A percentile compares a stretch with the other conserved stretches of the same genome.
Conservation (phyloP, 2,329 filamentous ascomycete genomes). For the Botrytis aclada region DNA sequence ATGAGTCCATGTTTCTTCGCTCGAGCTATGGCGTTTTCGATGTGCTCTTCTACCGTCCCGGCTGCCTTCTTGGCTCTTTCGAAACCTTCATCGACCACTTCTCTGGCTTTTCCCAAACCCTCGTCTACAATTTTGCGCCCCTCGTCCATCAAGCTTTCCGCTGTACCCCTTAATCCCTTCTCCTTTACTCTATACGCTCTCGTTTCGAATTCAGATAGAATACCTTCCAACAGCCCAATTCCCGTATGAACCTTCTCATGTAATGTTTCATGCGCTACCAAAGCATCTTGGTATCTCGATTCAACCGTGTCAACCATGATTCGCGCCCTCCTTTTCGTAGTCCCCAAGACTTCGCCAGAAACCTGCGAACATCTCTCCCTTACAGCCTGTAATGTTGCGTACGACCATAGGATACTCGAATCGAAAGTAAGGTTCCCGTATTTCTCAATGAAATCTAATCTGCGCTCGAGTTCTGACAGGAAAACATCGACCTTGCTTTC, state of each 20-base stretch:
- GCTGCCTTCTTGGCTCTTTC: constrained; percentile 80
- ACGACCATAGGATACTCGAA: constrained; percentile 77
- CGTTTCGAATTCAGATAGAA: constrained; percentile 81
- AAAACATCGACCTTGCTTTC: constrained; percentile 67
- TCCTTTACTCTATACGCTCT: constrained; percentile 77
- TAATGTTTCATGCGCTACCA: constrained; percentile 79
- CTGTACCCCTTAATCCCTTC: constrained; percentile 70
- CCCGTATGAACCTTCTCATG: constrained; percentile 90
- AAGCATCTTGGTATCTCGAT: constrained; percentile 77
- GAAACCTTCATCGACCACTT: constrained; percentile 76
- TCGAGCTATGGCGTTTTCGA: constrained; percentile 71
- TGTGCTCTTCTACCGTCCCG: constrained; percentile 76
- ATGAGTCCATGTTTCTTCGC: constrained; percentile 81
- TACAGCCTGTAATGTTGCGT: constrained; percentile 81
- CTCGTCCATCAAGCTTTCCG: constrained; percentile 70
- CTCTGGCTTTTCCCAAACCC: constrained; percentile 68
- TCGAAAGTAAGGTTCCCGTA: constrained; percentile 84
- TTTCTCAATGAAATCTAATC: constrained; percentile 82
- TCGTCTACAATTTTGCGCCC: constrained; percentile 79
- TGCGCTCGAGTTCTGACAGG: constrained; percentile 78
- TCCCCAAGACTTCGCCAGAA: constrained; percentile 85
- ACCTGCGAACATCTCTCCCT: constrained; percentile 85
- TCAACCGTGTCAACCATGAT: constrained; percentile 93
- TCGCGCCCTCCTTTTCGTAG: constrained; percentile 76
- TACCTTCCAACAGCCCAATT: constrained; percentile 79